These are phyloP conservation scores for Fusarium keratoplasticum DNA, from an alignment of 2,329 filamentous ascomycete species.

Conservation along the genomic window DNA sequence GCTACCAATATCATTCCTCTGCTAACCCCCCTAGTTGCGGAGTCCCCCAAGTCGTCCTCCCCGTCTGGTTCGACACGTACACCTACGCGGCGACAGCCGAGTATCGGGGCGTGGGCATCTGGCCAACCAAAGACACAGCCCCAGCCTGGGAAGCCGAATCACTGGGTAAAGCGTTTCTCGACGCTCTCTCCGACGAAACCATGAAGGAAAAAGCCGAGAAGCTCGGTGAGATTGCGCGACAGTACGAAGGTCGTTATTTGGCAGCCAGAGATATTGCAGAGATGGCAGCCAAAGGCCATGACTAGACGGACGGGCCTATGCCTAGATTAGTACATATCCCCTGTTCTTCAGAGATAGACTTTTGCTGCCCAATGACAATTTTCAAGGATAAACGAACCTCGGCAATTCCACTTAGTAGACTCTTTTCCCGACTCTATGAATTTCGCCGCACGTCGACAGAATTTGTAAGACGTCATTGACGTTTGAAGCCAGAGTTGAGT, in stretches of 20 bases:
- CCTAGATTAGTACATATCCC: not conserved
- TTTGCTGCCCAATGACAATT: not conserved
- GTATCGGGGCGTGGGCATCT: constrained; percentile 55
- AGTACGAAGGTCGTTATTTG: not conserved
- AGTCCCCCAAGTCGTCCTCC: constrained; percentile 59
- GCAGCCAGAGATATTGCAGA: not conserved
- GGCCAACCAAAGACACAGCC: constrained; percentile 50
- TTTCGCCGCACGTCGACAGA: not conserved
- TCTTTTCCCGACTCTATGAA: not conserved
- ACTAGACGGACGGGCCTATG: not conserved
- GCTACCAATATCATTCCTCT: not conserved
- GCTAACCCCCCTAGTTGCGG: constrained; percentile 48
- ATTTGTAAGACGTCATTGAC: constrained; percentile 28
- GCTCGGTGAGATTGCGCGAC: constrained; percentile 4
- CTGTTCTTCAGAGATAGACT: not conserved
- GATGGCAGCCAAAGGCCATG: not conserved
- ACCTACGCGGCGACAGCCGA: constrained; percentile 58
- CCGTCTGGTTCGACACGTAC: constrained; percentile 59
- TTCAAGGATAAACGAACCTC: not conserved
- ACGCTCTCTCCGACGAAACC: not conserved
- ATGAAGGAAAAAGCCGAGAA: constrained; percentile 4
- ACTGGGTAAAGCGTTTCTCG: constrained; percentile 43
- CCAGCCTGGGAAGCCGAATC: constrained; percentile 46
- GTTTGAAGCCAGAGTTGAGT: not conserved
- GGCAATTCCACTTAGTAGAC: constrained; percentile 16